Evolutionary conservation across 352 stramenopile genomes (phyloP).

Genomic region (Phytophthora litchii): DNA sequence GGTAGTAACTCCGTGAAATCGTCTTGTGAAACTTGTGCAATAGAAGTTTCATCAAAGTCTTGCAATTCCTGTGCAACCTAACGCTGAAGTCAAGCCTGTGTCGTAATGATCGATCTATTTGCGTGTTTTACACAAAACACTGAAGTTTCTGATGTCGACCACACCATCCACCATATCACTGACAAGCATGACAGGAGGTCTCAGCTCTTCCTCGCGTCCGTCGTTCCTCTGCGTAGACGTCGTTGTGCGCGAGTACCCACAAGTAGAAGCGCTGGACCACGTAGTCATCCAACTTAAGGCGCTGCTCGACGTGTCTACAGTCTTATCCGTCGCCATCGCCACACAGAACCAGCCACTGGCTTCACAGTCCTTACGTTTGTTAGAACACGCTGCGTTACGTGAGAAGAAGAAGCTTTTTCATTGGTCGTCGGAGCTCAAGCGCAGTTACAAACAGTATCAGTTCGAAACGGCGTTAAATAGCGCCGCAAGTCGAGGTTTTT

Average conservation of each 20-base stretch:
- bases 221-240: slow-evolving; percentile 40
- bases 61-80: too few species aligned
- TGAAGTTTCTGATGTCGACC: background rate
- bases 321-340: slow-evolving; percentile 37
- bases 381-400: slow-evolving; percentile 32
- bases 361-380: slow-evolving; percentile 24
- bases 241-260: slow-evolving; percentile 25
- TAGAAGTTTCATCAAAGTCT: too few species aligned
- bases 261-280: slow-evolving; percentile 37
- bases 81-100: too few species aligned
- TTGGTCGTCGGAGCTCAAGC: slow-evolving; percentile 48
- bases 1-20: too few species aligned
- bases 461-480: slow-evolving; percentile 40
- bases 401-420: slow-evolving; percentile 35
- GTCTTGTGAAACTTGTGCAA: too few species aligned
- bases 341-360: slow-evolving; percentile 22
- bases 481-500: slow-evolving; percentile 30
- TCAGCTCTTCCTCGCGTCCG: slow-evolving; percentile 5
- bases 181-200: slow-evolving; percentile 13
- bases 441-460: slow-evolving; percentile 44
- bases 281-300: slow-evolving; percentile 29
- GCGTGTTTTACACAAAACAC: too few species aligned
- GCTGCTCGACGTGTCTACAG: slow-evolving; percentile 38
- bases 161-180: background rate
- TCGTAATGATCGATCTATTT: too few species aligned